Base-by-base conservation (phyloP, 108 stramenopile genomes). In the Licmophora abbreviata region DNA sequence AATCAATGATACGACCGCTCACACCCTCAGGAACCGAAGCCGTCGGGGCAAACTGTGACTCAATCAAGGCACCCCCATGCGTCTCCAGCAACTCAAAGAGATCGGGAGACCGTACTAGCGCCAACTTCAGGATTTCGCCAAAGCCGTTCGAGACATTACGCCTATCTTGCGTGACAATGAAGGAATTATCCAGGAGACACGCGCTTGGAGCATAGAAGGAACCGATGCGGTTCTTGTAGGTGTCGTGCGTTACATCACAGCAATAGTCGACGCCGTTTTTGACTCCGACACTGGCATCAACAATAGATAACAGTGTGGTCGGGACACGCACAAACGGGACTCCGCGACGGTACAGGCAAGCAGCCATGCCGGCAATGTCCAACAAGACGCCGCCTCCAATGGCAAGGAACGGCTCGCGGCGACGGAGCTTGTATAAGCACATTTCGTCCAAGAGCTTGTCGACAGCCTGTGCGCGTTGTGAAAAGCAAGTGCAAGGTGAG, bases 241-340 rank as follows among this genome's bases (percentile, higher is more conserved):
- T 82, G 18, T 90, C 90, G 48, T 78, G 64, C 11, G 85, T 82
- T 9, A 61, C 50, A 33, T 57, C 65, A 58, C 93, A 93, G 61
- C 83, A 82, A 58, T 90, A 95, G 51, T 97, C 94, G 22, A 97
- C 82, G 12, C 94, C 96, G 61, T 94, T 95, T 63, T 97, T 97
- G 26, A 97, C 94, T 20, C 96, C 96, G 32, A 97, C 96, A 49
- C 88, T 88, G 28, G 96, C 96, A 69, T 97, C 96, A 20, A 97
- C 96, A 47, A 97, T 91, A 15, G 93, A 75, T 18, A 97, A 80
- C 22, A 97, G 85, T 20, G 96, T 97, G 1, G 96, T 97, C 15
- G 94, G 94, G 6, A 91, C 83, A 23, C 93, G 68, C 1, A 88
- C 88, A 51, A 87, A 91, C 2, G 93, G 93, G 22, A 94, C 88